Evolutionary conservation across 176 grass and related monocot species (phyloP), one percentile per base, ranked within the genome.

Genomic region (Oropetium thomaeum): DNA sequence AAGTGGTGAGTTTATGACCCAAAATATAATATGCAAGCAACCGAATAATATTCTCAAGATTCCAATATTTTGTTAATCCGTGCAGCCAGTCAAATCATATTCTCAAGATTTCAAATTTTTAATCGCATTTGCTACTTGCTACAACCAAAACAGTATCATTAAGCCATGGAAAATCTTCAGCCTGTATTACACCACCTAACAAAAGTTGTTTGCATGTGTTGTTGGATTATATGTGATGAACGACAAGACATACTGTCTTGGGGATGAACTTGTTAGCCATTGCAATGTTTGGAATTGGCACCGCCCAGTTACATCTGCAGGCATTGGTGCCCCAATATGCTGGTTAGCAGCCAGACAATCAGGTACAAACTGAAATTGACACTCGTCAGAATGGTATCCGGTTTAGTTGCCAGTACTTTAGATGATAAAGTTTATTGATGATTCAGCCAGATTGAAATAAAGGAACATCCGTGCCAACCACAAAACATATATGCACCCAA

Each of bases 401-500:
- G 30, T 35, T 20, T 64, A 64, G 10, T 20, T 64, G 22, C 16
- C 22, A 22, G 7, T 35, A 64, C 34, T 22, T 38, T 1, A 8
- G 20, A 23, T 5, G 33, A 64, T 45, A 60, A 31, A 10, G 5
- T 64, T 3, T 9, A 38, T 64, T 38, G 19, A n/a, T 1, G 12
- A n/a, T 64, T 37, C 20, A 38, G 8, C 2, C 61, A 64, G 12
- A 4, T 33, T 64, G 33, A 32, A 64, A 64, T 9, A 6, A 64
- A 35, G 17, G 19, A 22, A 39, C 25, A 25, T 25, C 51, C n/a
- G 25, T 23, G 51, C 16, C 51, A 25, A 25, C 20, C 19, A 52
- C 20, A 10, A 54, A 45, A 45, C 43, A 31, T 88, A 79, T 76
- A 37, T 88, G 40, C 8, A 42, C 40, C 40, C 40, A 43, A 34